A percentile compares a stretch with the other conserved stretches of the same genome.
phyloP scores from a whole-genome alignment of 495 filamentous ascomycete species.

The Neurospora discreta region DNA sequence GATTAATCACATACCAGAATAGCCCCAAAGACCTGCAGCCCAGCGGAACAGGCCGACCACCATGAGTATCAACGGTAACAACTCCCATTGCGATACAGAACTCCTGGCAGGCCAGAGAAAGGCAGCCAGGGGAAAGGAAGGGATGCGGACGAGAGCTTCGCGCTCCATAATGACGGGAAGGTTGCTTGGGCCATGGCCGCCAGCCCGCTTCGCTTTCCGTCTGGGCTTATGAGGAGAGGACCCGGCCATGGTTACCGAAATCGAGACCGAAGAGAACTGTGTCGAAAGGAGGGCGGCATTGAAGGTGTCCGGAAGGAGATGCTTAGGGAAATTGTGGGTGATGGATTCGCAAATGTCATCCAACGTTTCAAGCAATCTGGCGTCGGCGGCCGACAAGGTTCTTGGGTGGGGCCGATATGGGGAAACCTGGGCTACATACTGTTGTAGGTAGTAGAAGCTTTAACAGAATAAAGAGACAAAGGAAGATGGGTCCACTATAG shows the following conservation, averaged over 20 bases:
- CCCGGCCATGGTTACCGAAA: slow-evolving; percentile 31
- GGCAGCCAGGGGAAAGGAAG: slow-evolving; percentile 74
- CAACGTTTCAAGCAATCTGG: slow-evolving; percentile 9
- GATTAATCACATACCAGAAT: slow-evolving; percentile 58
- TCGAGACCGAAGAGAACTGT: not conserved
- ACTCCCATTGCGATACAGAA: slow-evolving; percentile 83
- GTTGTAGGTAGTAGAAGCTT: too few relatives aligned
- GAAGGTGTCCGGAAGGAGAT: slow-evolving; percentile 1
- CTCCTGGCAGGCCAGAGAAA: slow-evolving; percentile 86
- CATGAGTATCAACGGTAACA: slow-evolving; percentile 80
- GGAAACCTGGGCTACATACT: too few relatives aligned
- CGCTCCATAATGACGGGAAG: not conserved
- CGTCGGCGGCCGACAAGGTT: not conserved
- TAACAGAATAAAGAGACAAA: not conserved
- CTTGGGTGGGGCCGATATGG: not conserved
- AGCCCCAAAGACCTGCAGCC: slow-evolving; percentile 85
- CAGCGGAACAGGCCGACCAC: slow-evolving; percentile 83
- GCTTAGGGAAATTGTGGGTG: not conserved
- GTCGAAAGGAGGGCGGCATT: slow-evolving; percentile 10
- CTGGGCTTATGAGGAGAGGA: slow-evolving; percentile 38
- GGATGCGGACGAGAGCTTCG: slow-evolving; percentile 29
- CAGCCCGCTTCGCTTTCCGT: slow-evolving; percentile 34
- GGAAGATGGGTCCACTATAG: not conserved
- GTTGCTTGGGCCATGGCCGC: slow-evolving; percentile 10
- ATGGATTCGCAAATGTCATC: not conserved